Evolutionary conservation across 768 basidiomycete species (phyloP), one percentile per base, ranked within the genome.

Genomic region (Boletus coccyginus): DNA sequence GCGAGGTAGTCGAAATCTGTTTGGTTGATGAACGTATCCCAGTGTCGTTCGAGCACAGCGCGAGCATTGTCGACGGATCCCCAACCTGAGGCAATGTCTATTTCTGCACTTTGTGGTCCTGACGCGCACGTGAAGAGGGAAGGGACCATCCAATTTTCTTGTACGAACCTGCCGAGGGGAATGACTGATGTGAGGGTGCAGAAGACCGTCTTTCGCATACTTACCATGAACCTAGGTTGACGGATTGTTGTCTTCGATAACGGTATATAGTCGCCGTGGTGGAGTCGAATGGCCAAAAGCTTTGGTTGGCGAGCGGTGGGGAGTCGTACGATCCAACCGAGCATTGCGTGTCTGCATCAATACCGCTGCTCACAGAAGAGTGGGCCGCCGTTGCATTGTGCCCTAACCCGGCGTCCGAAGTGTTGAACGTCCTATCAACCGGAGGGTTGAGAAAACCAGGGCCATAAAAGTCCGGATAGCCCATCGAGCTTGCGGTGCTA

Each of bases 61-160:
- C 77, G 78, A 44, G 85, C 81, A 57, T 64, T 65, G 3, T 69
- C 62, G 9, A 48, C 12, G 12, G 64, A 66, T 11, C 61, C 57
- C 64, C 64, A 88, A 3, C 87, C 87, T 17, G 72, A 77, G 7
- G 88, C 86, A 40, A 90, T 80, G 65, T 89, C 87, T 36, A 85
- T 66, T 65, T 90, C 88, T 2, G 86, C 78, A 3, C 71, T 62
- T 62, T 75, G 73, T 14, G 74, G 61, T 5, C 78, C 85, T 21
- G 74, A 65, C 4, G 87, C 86, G 53, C 85, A 85, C 5, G 63
- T 61, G 65, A 88, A 90, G 31, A 86, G 53, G 33, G 84, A 84
- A 5, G 86, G 84, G 1, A 81, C 81, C 84, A 90, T 88, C 87
- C 88, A 91, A 21, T 77, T 72, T 67, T 91, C 88, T 54, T 84